A percentile compares a stretch with the other conserved stretches of the same genome.
These are phyloP conservation scores for Crithidia bombi DNA, from an alignment of 208 protist genomes.

Conservation along the genomic window DNA sequence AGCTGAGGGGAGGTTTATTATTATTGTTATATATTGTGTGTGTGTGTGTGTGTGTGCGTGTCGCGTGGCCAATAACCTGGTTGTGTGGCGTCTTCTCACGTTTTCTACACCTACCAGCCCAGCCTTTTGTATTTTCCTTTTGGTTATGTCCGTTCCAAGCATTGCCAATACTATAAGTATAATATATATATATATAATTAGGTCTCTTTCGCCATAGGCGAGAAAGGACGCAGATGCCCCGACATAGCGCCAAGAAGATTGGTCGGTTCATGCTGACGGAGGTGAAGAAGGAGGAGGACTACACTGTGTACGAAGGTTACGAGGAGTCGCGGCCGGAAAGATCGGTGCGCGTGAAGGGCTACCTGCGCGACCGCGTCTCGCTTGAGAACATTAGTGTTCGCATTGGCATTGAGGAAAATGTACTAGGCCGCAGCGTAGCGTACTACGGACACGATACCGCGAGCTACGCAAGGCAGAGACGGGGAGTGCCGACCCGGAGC, in stretches of 20 bases:
- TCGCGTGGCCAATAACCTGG: too few relatives aligned
- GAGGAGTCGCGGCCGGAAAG: conserved; percentile 15
- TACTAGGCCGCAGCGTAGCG: conserved; percentile 20
- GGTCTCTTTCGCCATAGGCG: too few relatives aligned
- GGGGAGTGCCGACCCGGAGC: conserved; percentile 12
- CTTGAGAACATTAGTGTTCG: conserved; percentile 21
- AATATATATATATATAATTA: too few relatives aligned
- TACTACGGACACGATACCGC: conserved; percentile 19
- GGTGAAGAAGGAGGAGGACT: conserved; percentile 20
- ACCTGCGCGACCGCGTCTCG: conserved; percentile 25
- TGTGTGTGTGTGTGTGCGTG: not conserved
- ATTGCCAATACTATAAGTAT: too few relatives aligned
- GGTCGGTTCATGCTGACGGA: conserved; percentile 33
- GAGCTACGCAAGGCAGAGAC: conserved; percentile 15
- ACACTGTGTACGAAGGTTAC: conserved; percentile 30
- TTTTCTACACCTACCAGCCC: conserved; percentile 16
- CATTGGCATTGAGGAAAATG: conserved; percentile 29
- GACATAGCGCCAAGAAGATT: conserved; percentile 3
- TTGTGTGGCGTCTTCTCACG: not conserved
- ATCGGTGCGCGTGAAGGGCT: conserved; percentile 31
- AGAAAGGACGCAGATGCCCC: too few relatives aligned
- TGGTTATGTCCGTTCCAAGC: conserved; percentile 14
- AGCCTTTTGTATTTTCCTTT: conserved; percentile 16
- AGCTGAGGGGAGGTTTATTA: too few relatives aligned
- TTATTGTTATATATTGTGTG: not conserved